Conservation (phyloP, 768 basidiomycete genomes). For the Pisolithus sp. region DNA sequence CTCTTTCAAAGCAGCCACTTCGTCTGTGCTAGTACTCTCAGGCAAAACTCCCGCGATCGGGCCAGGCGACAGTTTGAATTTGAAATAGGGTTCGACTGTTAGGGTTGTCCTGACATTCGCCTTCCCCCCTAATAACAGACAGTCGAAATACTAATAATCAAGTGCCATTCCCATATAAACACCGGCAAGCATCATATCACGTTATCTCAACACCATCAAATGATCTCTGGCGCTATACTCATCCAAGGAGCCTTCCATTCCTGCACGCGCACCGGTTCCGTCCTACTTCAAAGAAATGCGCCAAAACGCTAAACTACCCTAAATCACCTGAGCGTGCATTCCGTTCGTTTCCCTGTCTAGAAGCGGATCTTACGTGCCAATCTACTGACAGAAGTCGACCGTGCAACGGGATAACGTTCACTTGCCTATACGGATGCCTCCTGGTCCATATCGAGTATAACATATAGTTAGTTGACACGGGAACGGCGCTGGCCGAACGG, state of each 20-base stretch:
- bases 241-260: background rate
- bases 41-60: slow-evolving; percentile 13
- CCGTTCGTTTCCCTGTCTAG: background rate
- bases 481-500: too few relatives aligned
- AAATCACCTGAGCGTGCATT: background rate
- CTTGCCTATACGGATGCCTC: too few relatives aligned
- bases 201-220: background rate
- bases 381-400: background rate
- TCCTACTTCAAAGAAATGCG: background rate
- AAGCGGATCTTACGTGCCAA: background rate
- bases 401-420: too few relatives aligned
- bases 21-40: background rate
- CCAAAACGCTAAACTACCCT: slow-evolving; percentile 1
- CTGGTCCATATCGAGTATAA: too few relatives aligned
- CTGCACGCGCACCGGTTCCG: background rate
- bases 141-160: background rate
- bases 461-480: too few relatives aligned
- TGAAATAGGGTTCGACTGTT: slow-evolving; percentile 15
- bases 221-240: background rate
- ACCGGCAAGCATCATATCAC: background rate
- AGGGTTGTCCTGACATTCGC: slow-evolving; percentile 1
- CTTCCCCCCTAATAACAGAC: background rate
- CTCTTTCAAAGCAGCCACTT: too few relatives aligned
- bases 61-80: background rate
- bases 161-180: background rate